Conservation (phyloP, 2,329 filamentous ascomycete genomes). For the Lasiodiplodia sp. region DNA sequence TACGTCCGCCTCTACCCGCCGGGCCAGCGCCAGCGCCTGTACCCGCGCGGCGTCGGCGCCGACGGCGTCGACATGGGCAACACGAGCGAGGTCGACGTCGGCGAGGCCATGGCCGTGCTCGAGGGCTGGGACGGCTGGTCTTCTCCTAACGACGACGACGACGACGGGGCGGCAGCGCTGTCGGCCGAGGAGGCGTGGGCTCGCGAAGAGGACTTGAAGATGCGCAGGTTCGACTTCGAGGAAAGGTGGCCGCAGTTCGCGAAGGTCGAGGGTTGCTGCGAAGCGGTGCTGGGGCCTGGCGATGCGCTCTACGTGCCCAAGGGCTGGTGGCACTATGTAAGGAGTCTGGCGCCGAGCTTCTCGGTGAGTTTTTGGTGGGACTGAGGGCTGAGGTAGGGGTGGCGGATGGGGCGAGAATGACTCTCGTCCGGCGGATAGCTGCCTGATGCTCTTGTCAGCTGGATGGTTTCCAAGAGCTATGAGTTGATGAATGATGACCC, state of each 20-base stretch:
- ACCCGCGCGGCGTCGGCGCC: constrained; percentile 67
- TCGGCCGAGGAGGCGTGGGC: constrained; percentile 43
- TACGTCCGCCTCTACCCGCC: constrained; percentile 91
- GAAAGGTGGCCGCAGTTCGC: constrained; percentile 62
- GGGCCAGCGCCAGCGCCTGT: constrained; percentile 62
- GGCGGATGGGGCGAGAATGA: not conserved
- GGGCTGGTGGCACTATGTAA: constrained; percentile 98
- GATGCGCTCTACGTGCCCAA: constrained; percentile 89
- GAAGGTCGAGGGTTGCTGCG: constrained; percentile 68
- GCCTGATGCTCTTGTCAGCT: too few species aligned
- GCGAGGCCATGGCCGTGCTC: constrained; percentile 66
- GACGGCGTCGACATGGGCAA: constrained; percentile 89
- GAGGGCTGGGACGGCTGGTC: constrained; percentile 36
- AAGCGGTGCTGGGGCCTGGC: constrained; percentile 80
- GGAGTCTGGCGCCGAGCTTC: constrained; percentile 83
- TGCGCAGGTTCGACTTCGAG: constrained; percentile 49
- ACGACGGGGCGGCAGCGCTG: not conserved
- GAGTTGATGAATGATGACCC: too few species aligned
- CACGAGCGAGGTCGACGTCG: constrained; percentile 81
- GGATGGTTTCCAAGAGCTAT: too few species aligned
- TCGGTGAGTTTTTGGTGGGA: constrained; percentile 99
- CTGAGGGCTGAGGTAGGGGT: not conserved
- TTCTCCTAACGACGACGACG: not conserved
- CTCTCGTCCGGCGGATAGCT: not conserved
- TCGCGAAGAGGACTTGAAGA: constrained; percentile 48